These are phyloP conservation scores for Axilococcus clingmanii DNA, from an alignment of 139 green algal species.

Conservation along the genomic window DNA sequence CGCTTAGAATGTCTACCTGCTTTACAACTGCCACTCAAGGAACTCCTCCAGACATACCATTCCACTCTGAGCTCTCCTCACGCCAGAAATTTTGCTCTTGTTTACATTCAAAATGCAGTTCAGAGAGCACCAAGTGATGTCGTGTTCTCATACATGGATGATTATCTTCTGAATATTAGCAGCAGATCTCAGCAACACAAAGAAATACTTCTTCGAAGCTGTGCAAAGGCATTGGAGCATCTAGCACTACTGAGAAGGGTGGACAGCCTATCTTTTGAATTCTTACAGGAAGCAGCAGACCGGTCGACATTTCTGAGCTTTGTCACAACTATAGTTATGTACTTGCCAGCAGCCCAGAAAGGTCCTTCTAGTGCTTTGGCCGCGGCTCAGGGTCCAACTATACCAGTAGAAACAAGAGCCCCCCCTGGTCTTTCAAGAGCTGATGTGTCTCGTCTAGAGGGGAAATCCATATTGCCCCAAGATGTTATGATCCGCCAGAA, in stretches of 20 bases:
- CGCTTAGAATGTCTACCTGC: conserved; percentile 43
- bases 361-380: not conserved
- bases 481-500: conserved; percentile 29
- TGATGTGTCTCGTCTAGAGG: conserved; percentile 33
- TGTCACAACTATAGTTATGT: conserved; percentile 57
- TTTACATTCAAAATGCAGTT: conserved; percentile 73
- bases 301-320: conserved; percentile 40
- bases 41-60: conserved; percentile 44
- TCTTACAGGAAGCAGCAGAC: conserved; percentile 24
- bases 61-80: conserved; percentile 16
- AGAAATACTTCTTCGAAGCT: conserved; percentile 55
- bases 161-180: conserved; percentile 35
- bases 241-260: too few species aligned
- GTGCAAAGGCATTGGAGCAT: conserved; percentile 21
- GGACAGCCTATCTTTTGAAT: too few species aligned
- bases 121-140: conserved; percentile 33
- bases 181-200: conserved; percentile 33
- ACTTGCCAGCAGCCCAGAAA: conserved; percentile 30
- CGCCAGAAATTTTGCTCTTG: conserved; percentile 67
- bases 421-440: conserved; percentile 30
- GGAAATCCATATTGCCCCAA: not conserved
- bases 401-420: not conserved
- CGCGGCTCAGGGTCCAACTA: not conserved
- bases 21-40: conserved; percentile 61
- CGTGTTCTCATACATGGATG: conserved; percentile 24